These are phyloP conservation scores for Theileria luwenshuni DNA, from an alignment of 169 alveolate genomes.

Conservation along the genomic window DNA sequence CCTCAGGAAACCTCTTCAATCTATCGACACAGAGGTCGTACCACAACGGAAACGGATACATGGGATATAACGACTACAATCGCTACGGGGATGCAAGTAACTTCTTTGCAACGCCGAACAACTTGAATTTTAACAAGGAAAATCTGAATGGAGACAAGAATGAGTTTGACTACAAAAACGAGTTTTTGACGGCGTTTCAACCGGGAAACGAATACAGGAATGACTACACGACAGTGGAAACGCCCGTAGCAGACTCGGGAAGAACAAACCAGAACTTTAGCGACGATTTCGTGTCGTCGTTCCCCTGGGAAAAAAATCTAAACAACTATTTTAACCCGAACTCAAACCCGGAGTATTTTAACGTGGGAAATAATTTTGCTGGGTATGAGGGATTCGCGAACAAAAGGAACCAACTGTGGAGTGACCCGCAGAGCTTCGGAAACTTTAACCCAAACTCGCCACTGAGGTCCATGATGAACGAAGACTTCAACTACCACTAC, in stretches of 20 bases:
- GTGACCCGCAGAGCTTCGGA: background rate
- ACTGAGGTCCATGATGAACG: constrained; percentile 47
- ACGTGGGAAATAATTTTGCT: background rate
- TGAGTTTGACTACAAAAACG: constrained; percentile 30
- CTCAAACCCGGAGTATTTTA: background rate
- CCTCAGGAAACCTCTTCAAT: background rate
- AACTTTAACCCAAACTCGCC: constrained; percentile 55
- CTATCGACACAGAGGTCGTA: background rate
- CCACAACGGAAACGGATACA: background rate
- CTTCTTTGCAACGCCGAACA: background rate
- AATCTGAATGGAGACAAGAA: background rate
- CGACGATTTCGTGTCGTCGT: constrained; percentile 53
- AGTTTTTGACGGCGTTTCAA: constrained; percentile 56
- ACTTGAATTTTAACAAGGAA: background rate
- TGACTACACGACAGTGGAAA: constrained; percentile 55
- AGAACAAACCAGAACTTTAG: constrained; percentile 1
- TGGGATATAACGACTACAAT: background rate
- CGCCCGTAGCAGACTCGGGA: constrained; percentile 40
- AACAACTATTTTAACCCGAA: background rate
- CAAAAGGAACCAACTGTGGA: background rate
- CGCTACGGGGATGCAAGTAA: background rate
- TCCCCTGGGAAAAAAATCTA: constrained; percentile 54
- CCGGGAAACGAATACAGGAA: constrained; percentile 53
- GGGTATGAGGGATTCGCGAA: background rate
- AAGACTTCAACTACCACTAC: constrained; percentile 36